Base-by-base conservation (phyloP, 2,329 filamentous ascomycete genomes). In the Calonectria pseudoturangicola region DNA sequence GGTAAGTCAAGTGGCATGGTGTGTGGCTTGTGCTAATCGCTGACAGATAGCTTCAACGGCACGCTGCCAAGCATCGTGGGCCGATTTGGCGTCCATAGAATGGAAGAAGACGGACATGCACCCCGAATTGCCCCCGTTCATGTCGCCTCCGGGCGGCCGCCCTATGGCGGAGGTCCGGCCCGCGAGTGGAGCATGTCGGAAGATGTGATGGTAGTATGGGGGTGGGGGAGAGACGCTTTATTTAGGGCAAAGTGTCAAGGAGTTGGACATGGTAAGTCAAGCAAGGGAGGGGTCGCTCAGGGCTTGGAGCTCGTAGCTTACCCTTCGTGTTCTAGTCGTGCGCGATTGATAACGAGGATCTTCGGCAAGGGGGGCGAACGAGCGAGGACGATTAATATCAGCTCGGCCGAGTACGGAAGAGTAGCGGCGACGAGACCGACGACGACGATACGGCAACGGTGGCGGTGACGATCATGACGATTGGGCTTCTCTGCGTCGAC, bases 211-310 rank as follows among this genome's bases (percentile, higher is more conserved):
- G 62, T 36, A 36, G 45, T 45, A 51, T 43, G 65, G 36, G 30
- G 77, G 75, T 76, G 78, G 76, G 75, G 78, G 69, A 68, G 30
- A 13, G 70, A 68, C 30, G 66, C 27, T 64, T 76, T 79, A 79
- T 79, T 79, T 79, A 68, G 72, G 73, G 28, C 56, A 75, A 50
- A 51, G 41, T 21, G 56, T 74, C 62, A 58, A 62, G 75, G 47
- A 74, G 70, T 73, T 74, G 70, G 75, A 73, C 73, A 75, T 71
- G 76, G 75, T 71, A 66, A 69, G 51, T 71, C 70, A 70, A 74
- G 72, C 67, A 63, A 77, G 65, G 68, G 71, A 63, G 76, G 65
- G 71, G 72, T 66, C 58, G 66, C 73, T 74, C 66, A 71, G 47
- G 62, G 30, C 27, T 60, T 64, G 47, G 41, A 74, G 60, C 72